Evolutionary conservation across 2,329 filamentous ascomycete species (phyloP).

Genomic region (Arthrobotrys musiformis): DNA sequence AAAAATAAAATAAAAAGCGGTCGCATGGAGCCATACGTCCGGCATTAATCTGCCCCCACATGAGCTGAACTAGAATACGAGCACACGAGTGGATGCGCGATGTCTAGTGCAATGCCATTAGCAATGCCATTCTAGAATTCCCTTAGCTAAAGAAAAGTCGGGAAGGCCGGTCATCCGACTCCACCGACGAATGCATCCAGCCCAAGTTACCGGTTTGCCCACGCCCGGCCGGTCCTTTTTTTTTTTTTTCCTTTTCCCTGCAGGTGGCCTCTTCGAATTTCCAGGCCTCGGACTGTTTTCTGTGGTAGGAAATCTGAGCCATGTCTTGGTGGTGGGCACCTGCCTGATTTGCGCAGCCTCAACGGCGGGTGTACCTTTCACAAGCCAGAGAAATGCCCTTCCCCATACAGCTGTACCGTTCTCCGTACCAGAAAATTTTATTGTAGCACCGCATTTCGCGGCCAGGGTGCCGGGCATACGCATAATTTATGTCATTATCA

Average conservation of each 20-base stretch:
- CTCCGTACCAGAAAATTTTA: slow-evolving; percentile 17
- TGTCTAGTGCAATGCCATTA: not conserved
- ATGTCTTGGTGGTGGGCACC: slow-evolving; percentile 22
- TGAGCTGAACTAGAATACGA: slow-evolving; percentile 16
- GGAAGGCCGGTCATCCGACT: slow-evolving; percentile 15
- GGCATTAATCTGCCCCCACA: slow-evolving; percentile 11
- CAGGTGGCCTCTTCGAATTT: no score
- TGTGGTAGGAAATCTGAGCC: slow-evolving; percentile 20
- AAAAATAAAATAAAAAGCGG: slow-evolving; percentile 12
- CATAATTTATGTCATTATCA: slow-evolving; percentile 41
- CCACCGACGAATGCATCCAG: not conserved
- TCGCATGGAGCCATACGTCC: slow-evolving; percentile 18
- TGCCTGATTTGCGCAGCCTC: slow-evolving; percentile 50
- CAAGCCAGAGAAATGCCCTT: slow-evolving; percentile 29
- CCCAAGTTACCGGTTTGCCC: slow-evolving; percentile 11
- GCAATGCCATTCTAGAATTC: slow-evolving; percentile 20
- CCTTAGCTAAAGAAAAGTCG: not conserved
- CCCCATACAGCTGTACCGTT: no score
- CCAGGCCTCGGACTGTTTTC: slow-evolving; percentile 19
- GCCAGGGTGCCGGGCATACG: slow-evolving; percentile 25
- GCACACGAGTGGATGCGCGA: slow-evolving; percentile 14
- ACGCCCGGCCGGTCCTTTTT: not conserved
- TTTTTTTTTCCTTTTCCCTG: not conserved
- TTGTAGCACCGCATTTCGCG: not conserved
- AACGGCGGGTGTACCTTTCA: slow-evolving; percentile 48